Evolutionary conservation across 2,329 filamentous ascomycete genomes (phyloP).

Genomic region (Pyricularia grisea): DNA sequence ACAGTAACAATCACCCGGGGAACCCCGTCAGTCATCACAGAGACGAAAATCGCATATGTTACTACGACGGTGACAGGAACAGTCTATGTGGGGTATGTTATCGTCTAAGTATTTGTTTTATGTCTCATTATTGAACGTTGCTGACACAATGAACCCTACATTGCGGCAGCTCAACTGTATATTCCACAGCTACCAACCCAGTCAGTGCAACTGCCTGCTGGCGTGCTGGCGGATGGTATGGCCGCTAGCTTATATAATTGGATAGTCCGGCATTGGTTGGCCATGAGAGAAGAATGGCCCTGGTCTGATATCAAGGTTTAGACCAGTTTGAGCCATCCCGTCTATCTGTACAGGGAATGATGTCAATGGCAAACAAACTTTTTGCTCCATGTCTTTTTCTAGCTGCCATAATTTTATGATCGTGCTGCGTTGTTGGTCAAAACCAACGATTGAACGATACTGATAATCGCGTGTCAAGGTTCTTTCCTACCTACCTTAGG

Average conservation of each 20-base stretch:
- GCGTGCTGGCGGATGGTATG: conserved; percentile 25
- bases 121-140: neutral
- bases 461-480: neutral
- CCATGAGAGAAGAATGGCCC: neutral
- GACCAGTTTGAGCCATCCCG: neutral
- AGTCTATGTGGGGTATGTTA: conserved; percentile 25
- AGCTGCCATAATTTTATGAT: neutral
- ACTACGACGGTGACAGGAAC: conserved; percentile 24
- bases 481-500: neutral
- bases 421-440: neutral
- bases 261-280: too few relatives aligned
- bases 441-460: neutral
- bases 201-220: conserved; percentile 26
- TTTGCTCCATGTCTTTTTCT: neutral
- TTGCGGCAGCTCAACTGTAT: conserved; percentile 19
- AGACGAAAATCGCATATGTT: conserved; percentile 24
- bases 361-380: neutral
- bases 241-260: neutral
- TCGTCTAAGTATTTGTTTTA: neutral
- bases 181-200: conserved; percentile 22
- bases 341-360: neutral
- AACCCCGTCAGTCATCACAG: conserved; percentile 16
- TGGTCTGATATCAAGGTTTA: neutral
- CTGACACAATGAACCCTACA: too few relatives aligned
- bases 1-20: conserved; percentile 22